Evolutionary conservation across 805 yeast species (phyloP), one percentile per base, ranked within the genome.

Genomic region (Spathaspora sp.): DNA sequence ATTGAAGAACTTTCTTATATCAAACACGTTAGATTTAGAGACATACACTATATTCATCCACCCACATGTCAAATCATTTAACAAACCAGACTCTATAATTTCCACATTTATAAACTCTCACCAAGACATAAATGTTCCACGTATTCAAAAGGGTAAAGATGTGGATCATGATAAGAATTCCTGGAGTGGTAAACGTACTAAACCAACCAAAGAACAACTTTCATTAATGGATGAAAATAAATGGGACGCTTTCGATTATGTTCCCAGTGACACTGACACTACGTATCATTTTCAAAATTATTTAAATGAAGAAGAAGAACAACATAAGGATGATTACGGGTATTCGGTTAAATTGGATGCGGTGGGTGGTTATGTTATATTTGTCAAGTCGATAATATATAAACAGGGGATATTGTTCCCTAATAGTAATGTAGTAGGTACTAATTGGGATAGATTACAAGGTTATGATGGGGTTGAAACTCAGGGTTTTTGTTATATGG

Each of bases 391-490:
- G 7, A 61, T 69, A 9, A 60, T 79, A 2, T 75, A 69, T 59
- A 72, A 72, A 52, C 79, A 75, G 51, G 82, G 83, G 28, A 65
- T 70, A 3, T 60, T 67, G 20, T 78, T 77, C 58, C 80, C 82
- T 3, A 71, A 80, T 0, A 67, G 65, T 47, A 77, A 76, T 52
- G 60, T 71, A 0, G 66, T 78, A 11, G 83, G 82, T 0, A 72
- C 78, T 0, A 66, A 76, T 2, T 78, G 82, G 82, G 66, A 62
- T 1, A 57, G 79, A 49, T 48, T 53, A 1, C 82, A 77, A 58
- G 46, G 46, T 8, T 79, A 70, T 52, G 83, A 79, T 60, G 83
- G 83, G 3, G 76, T 78, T 35, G 83, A 79, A 57, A 78, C 82
- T 4, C 82, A 79, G 60, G 82, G 83, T 0, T 48, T 79, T 11